Percentiles rank a stretch among this genome's conserved stretches.
These are phyloP conservation scores for Candida berthetii DNA, from an alignment of 805 yeast species.

Conservation along the genomic window DNA sequence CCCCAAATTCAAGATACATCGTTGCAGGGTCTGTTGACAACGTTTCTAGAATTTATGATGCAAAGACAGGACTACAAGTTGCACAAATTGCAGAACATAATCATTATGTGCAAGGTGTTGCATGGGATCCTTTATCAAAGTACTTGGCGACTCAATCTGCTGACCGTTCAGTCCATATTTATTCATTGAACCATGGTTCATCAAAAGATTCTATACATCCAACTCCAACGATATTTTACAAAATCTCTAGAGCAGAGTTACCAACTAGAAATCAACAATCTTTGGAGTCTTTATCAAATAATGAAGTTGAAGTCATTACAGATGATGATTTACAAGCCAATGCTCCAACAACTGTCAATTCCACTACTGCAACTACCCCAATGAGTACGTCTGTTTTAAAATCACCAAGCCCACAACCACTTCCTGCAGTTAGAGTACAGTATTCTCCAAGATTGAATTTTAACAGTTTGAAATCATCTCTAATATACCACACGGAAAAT, in stretches of 20 bases:
- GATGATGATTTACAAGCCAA: neutral
- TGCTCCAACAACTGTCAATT: neutral
- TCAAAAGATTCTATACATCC: conserved; percentile 20
- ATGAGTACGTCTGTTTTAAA: neutral
- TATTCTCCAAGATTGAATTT: conserved; percentile 20
- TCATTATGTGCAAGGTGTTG: conserved; percentile 93
- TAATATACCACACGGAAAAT: conserved; percentile 78
- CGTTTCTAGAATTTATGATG: conserved; percentile 61
- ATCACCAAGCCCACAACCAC: conserved; percentile 22
- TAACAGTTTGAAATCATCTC: conserved; percentile 25
- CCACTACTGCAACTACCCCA: neutral
- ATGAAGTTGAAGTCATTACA: neutral
- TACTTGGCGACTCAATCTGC: conserved; percentile 85
- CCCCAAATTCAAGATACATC: conserved; percentile 71
- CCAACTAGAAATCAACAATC: conserved; percentile 26
- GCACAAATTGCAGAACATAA: conserved; percentile 64
- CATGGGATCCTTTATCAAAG: conserved; percentile 87
- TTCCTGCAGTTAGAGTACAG: conserved; percentile 37
- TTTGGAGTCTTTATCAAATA: neutral
- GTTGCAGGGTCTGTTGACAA: conserved; percentile 94
- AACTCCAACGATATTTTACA: conserved; percentile 37
- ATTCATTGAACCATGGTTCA: conserved; percentile 30
- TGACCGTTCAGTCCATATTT: conserved; percentile 77
- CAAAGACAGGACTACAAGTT: conserved; percentile 48
- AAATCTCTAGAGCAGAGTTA: conserved; percentile 51